Percentiles rank a stretch among this genome's conserved stretches.
phyloP scores from a whole-genome alignment of 192 early-diverging fungal genomes.

The Rhizophagus sp. region DNA sequence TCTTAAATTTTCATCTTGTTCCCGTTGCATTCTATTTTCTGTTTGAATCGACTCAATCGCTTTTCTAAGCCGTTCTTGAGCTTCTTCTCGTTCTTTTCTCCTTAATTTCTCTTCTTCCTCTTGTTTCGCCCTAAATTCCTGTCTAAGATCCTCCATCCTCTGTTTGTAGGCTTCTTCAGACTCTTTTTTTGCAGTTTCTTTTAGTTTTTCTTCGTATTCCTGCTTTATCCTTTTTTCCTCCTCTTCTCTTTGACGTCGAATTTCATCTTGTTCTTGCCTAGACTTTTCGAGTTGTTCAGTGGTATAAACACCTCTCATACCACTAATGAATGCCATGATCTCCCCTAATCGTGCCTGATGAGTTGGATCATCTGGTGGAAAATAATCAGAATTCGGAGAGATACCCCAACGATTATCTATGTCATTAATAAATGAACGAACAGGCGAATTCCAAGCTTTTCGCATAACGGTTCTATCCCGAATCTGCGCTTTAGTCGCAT shows the following conservation, averaged over 20 bases:
- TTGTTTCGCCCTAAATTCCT: too few relatives aligned
- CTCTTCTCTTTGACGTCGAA: background rate
- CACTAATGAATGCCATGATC: background rate
- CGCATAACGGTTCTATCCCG: background rate
- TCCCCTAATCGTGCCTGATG: background rate
- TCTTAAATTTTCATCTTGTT: too few relatives aligned
- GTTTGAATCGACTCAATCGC: too few relatives aligned
- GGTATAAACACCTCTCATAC: background rate
- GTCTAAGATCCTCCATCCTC: too few relatives aligned
- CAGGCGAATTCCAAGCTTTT: background rate
- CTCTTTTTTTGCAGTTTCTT: too few relatives aligned
- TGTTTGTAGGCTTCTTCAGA: too few relatives aligned
- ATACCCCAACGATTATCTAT: constrained; percentile 18
- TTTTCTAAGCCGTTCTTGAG: background rate
- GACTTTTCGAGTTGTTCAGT: constrained; percentile 2
- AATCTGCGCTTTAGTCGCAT: constrained; percentile 23
- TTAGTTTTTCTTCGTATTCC: background rate
- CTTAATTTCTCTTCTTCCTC: background rate
- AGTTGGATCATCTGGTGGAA: background rate
- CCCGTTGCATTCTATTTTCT: too few relatives aligned
- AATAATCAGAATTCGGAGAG: constrained; percentile 18
- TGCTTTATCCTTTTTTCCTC: background rate
- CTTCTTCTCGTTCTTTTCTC: background rate
- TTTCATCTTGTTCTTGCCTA: constrained; percentile 9
- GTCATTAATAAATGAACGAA: background rate